phyloP scores from a whole-genome alignment of 2,329 filamentous ascomycete genomes.

The Monosporascus sp. region DNA sequence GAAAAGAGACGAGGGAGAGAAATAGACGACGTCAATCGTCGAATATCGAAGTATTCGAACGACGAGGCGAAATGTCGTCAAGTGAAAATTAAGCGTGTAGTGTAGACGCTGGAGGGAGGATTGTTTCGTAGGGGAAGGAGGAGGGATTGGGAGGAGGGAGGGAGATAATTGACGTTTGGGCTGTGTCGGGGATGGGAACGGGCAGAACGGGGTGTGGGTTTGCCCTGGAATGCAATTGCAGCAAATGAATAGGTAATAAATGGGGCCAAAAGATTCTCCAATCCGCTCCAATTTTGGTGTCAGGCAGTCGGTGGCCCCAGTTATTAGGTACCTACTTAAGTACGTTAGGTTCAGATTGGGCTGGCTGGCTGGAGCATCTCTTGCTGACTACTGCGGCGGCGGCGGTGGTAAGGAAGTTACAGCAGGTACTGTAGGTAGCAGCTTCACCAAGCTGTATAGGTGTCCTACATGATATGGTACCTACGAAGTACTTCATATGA shows the following conservation, averaged over 20 bases:
- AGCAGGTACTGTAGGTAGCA: no score
- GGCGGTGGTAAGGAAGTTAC: no score
- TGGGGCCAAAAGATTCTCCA: not conserved
- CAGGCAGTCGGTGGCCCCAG: not conserved
- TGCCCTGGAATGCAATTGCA: not conserved
- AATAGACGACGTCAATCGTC: not conserved
- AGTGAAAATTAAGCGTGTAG: not conserved
- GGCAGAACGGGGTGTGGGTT: no score
- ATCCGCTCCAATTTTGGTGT: not conserved
- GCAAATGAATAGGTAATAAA: not conserved
- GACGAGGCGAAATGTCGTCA: not conserved
- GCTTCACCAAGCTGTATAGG: no score
- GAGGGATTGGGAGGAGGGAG: not conserved
- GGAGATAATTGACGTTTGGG: not conserved
- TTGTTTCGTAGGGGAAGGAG: not conserved
- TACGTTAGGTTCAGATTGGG: not conserved
- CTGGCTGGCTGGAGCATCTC: not conserved
- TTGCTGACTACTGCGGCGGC: not conserved
- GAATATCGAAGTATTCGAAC: not conserved
- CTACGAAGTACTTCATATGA: no score
- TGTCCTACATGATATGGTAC: no score
- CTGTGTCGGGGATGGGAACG: no score
- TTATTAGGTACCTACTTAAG: not conserved
- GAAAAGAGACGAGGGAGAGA: not conserved
- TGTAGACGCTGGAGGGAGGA: no score